Conservation (phyloP, 2,329 filamentous ascomycete genomes). For the Rosellinia necatrix region DNA sequence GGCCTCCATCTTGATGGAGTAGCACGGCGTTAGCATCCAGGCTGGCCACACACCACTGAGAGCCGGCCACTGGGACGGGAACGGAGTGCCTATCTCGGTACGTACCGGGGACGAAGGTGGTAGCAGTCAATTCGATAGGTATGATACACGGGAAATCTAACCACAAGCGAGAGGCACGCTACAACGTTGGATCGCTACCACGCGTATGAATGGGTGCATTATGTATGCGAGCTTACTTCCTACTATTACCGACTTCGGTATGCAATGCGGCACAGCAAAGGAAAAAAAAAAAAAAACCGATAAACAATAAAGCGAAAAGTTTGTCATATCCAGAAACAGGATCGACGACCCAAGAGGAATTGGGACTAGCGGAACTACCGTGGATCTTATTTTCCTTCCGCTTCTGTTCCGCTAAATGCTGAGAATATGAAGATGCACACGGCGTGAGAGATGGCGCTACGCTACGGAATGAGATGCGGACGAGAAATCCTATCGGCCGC, state of each 20-base stretch:
- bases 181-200: not conserved
- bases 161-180: not conserved
- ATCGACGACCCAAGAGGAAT: constrained; percentile 8
- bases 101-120: not conserved
- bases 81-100: not conserved
- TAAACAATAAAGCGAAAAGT: too few species aligned
- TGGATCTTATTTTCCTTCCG: not conserved
- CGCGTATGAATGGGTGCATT: not conserved
- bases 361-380: not conserved
- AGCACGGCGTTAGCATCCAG: too few species aligned
- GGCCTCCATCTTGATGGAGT: too few species aligned
- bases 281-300: too few species aligned
- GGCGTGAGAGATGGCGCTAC: too few species aligned
- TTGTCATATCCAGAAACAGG: constrained; percentile 1
- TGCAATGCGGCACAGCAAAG: constrained; percentile 1
- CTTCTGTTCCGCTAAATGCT: too few species aligned
- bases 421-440: too few species aligned
- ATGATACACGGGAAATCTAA: not conserved
- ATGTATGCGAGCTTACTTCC: not conserved
- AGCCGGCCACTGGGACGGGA: too few species aligned
- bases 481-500: too few species aligned
- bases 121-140: too few species aligned
- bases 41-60: not conserved
- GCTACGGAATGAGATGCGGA: too few species aligned
- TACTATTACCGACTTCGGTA: too few species aligned